These are phyloP conservation scores for Macroventuria anomochaeta DNA, from an alignment of 2,329 filamentous ascomycete species.

Conservation along the genomic window DNA sequence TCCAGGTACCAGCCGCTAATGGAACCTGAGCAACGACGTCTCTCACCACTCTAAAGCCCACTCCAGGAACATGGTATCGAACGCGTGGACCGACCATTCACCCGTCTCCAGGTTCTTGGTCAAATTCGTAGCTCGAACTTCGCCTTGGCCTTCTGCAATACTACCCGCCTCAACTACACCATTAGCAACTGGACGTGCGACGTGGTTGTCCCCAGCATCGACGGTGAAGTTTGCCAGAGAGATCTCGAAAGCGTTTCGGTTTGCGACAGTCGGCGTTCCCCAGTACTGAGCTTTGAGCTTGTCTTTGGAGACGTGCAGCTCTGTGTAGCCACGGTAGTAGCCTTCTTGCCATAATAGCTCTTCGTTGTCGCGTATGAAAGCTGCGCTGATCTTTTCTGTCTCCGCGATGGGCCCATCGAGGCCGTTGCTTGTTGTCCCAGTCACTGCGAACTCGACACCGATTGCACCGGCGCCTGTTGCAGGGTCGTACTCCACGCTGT, in stretches of 20 bases:
- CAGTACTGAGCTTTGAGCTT: constrained; percentile 67
- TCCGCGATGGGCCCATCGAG: constrained; percentile 61
- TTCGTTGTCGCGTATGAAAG: constrained; percentile 60
- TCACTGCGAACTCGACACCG: constrained; percentile 62
- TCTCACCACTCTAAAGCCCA: not conserved
- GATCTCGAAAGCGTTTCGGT: no score
- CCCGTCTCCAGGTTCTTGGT: not conserved
- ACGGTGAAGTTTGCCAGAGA: constrained; percentile 77
- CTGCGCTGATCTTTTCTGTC: no score
- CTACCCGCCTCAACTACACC: not conserved
- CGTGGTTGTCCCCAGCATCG: constrained; percentile 62
- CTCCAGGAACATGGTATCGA: not conserved
- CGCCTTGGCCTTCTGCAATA: not conserved
- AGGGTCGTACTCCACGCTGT: constrained; percentile 46
- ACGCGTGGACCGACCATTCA: not conserved
- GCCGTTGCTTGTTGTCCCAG: constrained; percentile 48
- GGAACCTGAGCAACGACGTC: not conserved
- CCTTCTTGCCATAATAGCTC: constrained; percentile 74
- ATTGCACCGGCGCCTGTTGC: constrained; percentile 33
- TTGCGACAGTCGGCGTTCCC: constrained; percentile 60
- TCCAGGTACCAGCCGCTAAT: no score
- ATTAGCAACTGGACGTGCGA: not conserved
- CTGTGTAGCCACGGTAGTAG: constrained; percentile 75
- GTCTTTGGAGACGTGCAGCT: constrained; percentile 62
- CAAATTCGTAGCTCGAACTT: not conserved